Evolutionary conservation across 75 land plant genomes (phyloP), one percentile per base, ranked within the genome.

Genomic region (Cunninghamia lanceolata): DNA sequence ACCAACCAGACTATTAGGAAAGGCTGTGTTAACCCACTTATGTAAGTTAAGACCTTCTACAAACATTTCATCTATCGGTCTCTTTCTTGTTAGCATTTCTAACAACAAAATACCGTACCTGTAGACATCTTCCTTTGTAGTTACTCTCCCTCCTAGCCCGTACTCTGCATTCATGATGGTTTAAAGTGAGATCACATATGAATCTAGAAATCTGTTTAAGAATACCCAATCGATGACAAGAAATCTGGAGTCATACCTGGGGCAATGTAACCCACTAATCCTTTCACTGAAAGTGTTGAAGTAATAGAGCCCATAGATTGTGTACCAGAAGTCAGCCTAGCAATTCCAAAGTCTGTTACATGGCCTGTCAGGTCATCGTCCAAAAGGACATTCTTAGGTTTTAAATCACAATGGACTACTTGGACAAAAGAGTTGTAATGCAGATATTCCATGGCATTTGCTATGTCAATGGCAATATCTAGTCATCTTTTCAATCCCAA

Each of bases 391-490:
- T 83, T 83, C 30, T 17, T 28, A 15, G 84, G 84, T 32, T 83
- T 83, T 2, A 83, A 50, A 52, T 83, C 56, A 17, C 35, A 83
- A 28, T 83, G 84, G 19, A 83, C 21, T n/a, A 83, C 56, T 7
- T 54, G 35, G 34, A 35, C 63, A 87, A 9, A 30, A 46, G 87
- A 87, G 52, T 89, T 84, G 10, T 74, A 86, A 70, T 89, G 91
- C 10, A 89, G 84, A 34, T 89, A 89, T 25, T 90, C 50, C 63
- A 89, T 32, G 17, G 90, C 91, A 35, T 88, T 86, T 13, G 90
- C 90, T 19, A 89, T 35, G 85, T 89, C 90, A 9, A 89, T 85
- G 28, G 90, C 87, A 68, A 89, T 89, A 7, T 85, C 87, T 84
- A 89, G 76, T 42, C 91, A 32, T n/a, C 70, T 85, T 13, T 15